Evolutionary conservation across 148 eudicot genomes (phyloP).

Genomic region (Silene uniflora): DNA sequence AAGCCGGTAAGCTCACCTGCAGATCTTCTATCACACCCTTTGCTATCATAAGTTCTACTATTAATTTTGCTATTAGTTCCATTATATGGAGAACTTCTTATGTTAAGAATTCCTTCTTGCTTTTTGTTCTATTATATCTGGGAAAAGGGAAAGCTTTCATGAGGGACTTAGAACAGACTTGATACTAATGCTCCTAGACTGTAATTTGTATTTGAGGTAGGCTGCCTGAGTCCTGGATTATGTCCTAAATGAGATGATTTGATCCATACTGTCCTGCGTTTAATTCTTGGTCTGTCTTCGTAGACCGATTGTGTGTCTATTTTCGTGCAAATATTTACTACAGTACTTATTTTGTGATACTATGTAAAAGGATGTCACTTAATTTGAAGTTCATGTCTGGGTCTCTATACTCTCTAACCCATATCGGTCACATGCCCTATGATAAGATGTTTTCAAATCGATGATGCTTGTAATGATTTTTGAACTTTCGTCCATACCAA

Average conservation of each 20-base stretch:
- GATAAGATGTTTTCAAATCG: not conserved
- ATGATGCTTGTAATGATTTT: slow-evolving; percentile 6
- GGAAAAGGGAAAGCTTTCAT: not conserved
- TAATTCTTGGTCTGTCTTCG: not conserved
- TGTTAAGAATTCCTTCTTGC: not conserved
- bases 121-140: not conserved
- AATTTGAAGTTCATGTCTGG: not conserved
- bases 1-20: slow-evolving; percentile 48
- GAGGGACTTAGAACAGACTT: not conserved
- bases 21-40: not conserved
- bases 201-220: not conserved
- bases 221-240: not conserved
- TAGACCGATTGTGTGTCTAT: not conserved
- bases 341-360: not conserved
- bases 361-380: not conserved
- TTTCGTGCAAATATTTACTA: not conserved
- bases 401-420: not conserved
- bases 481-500: slow-evolving; percentile 1
- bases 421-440: not conserved
- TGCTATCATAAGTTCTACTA: not conserved
- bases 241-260: not conserved
- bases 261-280: not conserved
- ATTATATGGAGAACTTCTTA: not conserved
- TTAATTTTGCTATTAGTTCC: not conserved
- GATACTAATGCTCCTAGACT: not conserved